Conservation (phyloP, 352 stramenopile species). For the Phytophthora vignae region DNA sequence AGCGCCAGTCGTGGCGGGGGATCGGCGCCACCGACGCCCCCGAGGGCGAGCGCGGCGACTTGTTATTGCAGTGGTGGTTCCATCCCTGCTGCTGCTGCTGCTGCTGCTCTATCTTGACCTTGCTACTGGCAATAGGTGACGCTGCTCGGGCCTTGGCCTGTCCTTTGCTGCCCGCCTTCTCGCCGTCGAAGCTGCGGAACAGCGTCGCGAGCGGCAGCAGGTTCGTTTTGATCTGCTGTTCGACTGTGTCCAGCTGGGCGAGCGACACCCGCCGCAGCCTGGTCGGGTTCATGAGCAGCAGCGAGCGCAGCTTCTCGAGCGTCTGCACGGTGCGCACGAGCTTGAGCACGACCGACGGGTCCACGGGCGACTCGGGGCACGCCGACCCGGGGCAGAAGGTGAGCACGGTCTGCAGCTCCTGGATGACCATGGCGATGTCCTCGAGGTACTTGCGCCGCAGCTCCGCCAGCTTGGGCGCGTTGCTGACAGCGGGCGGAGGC, state of each 20-base stretch:
- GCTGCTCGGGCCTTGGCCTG: background rate
- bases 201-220: slow-evolving; percentile 48
- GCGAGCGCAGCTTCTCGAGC: slow-evolving; percentile 38
- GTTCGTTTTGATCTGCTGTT: slow-evolving; percentile 47
- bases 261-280: slow-evolving; percentile 36
- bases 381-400: slow-evolving; percentile 33
- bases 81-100: background rate
- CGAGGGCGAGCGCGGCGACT: slow-evolving; percentile 43
- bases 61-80: slow-evolving; percentile 4
- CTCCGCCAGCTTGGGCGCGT: slow-evolving; percentile 31
- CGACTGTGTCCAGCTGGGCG: slow-evolving; percentile 37
- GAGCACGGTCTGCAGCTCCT: slow-evolving; percentile 44
- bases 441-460: slow-evolving; percentile 36
- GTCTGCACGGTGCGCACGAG: slow-evolving; percentile 49
- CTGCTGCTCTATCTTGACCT: slow-evolving; percentile 30
- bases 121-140: background rate
- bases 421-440: slow-evolving; percentile 43
- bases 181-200: slow-evolving; percentile 43
- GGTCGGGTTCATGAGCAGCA: slow-evolving; percentile 39
- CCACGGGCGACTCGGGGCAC: slow-evolving; percentile 21
- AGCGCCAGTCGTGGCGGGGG: slow-evolving; percentile 37
- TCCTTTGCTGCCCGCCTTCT: background rate
- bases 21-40: slow-evolving; percentile 17
- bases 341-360: slow-evolving; percentile 34
- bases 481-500: slow-evolving; percentile 1